phyloP scores from a whole-genome alignment of 768 basidiomycete genomes.

The Mycena vulgaris region DNA sequence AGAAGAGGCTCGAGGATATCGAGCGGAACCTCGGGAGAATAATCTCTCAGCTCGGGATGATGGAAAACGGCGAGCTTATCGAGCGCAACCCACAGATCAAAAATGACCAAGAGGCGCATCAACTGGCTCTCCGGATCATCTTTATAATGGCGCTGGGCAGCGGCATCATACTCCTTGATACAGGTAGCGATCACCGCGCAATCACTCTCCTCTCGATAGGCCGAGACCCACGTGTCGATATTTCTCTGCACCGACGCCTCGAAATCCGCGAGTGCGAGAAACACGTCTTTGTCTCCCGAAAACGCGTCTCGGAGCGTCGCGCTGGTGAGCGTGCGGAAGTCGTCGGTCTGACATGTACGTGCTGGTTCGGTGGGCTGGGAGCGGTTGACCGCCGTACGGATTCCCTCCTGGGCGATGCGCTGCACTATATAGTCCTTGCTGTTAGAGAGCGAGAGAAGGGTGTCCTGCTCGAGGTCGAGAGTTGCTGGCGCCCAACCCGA shows the following conservation, averaged over 20 bases:
- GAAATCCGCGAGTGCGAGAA: slow-evolving; percentile 10
- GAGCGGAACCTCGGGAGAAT: slow-evolving; percentile 61
- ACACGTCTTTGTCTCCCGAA: background rate
- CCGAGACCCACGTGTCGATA: slow-evolving; percentile 5
- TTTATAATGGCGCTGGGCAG: slow-evolving; percentile 47
- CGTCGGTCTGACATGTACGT: slow-evolving; percentile 4
- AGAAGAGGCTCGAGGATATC: slow-evolving; percentile 57
- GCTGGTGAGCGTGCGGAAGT: slow-evolving; percentile 5
- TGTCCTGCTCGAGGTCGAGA: slow-evolving; percentile 49
- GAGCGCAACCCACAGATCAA: too few species aligned
- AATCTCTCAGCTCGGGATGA: slow-evolving; percentile 57
- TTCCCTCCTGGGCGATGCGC: slow-evolving; percentile 21
- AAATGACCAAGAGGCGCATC: slow-evolving; percentile 60
- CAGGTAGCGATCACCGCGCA: slow-evolving; percentile 45
- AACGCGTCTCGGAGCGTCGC: slow-evolving; percentile 2
- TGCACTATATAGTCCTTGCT: slow-evolving; percentile 47
- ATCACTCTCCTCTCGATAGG: slow-evolving; percentile 15
- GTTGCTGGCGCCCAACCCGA: slow-evolving; percentile 42
- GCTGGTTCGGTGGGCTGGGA: background rate
- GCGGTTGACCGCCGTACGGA: slow-evolving; percentile 13
- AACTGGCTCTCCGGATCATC: slow-evolving; percentile 57
- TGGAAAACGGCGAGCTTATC: slow-evolving; percentile 53
- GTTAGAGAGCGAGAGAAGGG: slow-evolving; percentile 48
- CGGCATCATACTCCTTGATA: slow-evolving; percentile 44
- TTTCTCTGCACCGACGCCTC: slow-evolving; percentile 8